Base-by-base conservation (phyloP, 345 rosid species). In the Sisymbrium altissimum region DNA sequence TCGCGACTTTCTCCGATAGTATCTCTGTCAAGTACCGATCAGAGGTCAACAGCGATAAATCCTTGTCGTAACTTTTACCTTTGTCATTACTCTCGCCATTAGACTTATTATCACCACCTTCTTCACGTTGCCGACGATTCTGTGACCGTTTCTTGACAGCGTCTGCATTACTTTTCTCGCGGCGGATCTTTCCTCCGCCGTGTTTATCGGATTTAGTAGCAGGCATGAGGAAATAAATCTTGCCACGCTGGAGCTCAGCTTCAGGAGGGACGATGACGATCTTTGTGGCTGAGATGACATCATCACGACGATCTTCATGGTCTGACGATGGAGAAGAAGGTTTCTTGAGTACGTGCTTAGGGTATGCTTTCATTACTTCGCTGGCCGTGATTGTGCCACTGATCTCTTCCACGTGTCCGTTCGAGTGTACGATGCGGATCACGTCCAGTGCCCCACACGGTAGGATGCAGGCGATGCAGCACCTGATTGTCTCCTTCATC, bases 361-460 rank as follows among this genome's bases (percentile, higher is more conserved):
- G 99, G 64, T 95, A 73, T 7, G 90, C 88, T 73, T 64, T 87
- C 93, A 95, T 84, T 84, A 95, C 80, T 65, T 95, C 97, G 29
- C 83, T 74, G n/a, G 99, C 99, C 3, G 61, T 79, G 78, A 95
- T 72, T 11, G 83, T 58, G 79, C 99, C 99, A 46, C 92, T 85
- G 85, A 95, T 86, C 74, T 95, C 97, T 36, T 95, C 99, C 6
- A 95, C 99, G 18, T 84, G 86, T 39, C 99, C 97, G 61, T 87
- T 88, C 2, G 91, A 76, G 84, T 95, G 99, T 17, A 95, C 93
- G 76, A 95, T 90, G 0, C 99, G 85, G 69, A 95, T 86, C 70
- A 95, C 97, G 78, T 95, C 99, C 0, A 95, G 90, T 4, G 92
- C 90, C 58, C 99, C 99, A 44, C 99, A 95, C 4, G 99, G 99